These are phyloP conservation scores for Drosera spatulata DNA, from an alignment of 179 eudicot genomes.

Conservation along the genomic window DNA sequence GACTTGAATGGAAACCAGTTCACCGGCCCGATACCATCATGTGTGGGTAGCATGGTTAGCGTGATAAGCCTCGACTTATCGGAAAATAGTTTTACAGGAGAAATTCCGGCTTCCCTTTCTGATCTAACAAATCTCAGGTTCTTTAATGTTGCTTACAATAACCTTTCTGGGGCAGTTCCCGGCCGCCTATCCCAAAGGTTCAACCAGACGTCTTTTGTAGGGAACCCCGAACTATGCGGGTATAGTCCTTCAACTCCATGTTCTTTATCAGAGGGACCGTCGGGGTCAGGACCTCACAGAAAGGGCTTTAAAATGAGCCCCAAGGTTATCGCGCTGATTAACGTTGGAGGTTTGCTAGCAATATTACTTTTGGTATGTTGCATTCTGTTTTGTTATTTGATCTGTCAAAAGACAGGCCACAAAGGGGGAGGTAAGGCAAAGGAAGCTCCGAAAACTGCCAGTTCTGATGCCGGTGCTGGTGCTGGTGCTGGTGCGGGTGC, in stretches of 20 bases:
- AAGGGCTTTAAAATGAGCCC: slow-evolving; percentile 26
- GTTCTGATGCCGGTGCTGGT: slow-evolving; percentile 9
- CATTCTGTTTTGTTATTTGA: slow-evolving; percentile 59
- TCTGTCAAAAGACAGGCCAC: slow-evolving; percentile 42
- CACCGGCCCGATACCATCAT: slow-evolving; percentile 37
- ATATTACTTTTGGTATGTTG: slow-evolving; percentile 51
- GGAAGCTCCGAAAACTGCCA: slow-evolving; percentile 2
- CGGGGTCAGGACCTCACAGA: slow-evolving; percentile 5
- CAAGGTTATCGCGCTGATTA: slow-evolving; percentile 63
- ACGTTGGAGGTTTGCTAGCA: slow-evolving; percentile 51
- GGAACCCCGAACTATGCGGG: slow-evolving; percentile 70
- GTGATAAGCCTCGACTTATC: slow-evolving; percentile 47
- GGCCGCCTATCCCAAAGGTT: slow-evolving; percentile 34
- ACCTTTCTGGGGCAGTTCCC: slow-evolving; percentile 70
- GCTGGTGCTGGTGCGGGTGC: slow-evolving; percentile 36
- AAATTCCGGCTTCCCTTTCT: slow-evolving; percentile 45
- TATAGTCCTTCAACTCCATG: slow-evolving; percentile 49
- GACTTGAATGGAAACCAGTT: slow-evolving; percentile 23
- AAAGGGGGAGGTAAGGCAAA: slow-evolving; percentile 2
- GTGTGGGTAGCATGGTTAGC: slow-evolving; percentile 2
- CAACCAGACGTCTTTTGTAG: slow-evolving; percentile 51
- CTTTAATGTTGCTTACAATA: slow-evolving; percentile 76
- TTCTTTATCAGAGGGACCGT: slow-evolving; percentile 7
- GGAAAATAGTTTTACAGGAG: slow-evolving; percentile 52
- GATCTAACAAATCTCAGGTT: slow-evolving; percentile 35